phyloP scores from a whole-genome alignment of 2,329 filamentous ascomycete genomes.

The Harringtonia lauricola region DNA sequence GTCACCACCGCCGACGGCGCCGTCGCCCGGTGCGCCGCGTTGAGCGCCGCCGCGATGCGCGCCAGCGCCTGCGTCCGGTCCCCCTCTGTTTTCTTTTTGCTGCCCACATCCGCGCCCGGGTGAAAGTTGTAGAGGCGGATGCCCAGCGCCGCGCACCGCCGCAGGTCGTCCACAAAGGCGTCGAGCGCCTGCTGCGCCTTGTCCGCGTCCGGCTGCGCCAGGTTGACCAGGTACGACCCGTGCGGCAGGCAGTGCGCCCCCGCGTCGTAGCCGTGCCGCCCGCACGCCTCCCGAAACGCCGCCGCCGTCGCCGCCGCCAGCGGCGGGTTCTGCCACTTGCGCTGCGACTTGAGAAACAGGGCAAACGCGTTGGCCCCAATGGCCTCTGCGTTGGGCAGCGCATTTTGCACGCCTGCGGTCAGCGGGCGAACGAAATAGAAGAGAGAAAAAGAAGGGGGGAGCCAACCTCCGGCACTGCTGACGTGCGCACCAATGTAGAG shows the following conservation, averaged over 20 bases:
- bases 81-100: no score
- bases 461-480: conserved; percentile 69
- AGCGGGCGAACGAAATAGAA: background rate
- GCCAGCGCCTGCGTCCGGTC: conserved; percentile 58
- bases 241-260: conserved; percentile 73
- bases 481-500: conserved; percentile 92
- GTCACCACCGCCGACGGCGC: conserved; percentile 55
- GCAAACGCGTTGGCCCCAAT: conserved; percentile 92
- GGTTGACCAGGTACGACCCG: conserved; percentile 92
- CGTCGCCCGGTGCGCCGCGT: conserved; percentile 69
- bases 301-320: conserved; percentile 56
- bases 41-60: conserved; percentile 73
- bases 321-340: conserved; percentile 83
- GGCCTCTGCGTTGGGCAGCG: conserved; percentile 63
- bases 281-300: conserved; percentile 59
- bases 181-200: conserved; percentile 81
- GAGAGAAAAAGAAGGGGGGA: background rate
- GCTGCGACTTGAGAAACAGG: conserved; percentile 89
- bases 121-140: conserved; percentile 98
- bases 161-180: conserved; percentile 78
- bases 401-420: conserved; percentile 69
- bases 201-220: conserved; percentile 69
- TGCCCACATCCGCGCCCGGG: conserved; percentile 63
- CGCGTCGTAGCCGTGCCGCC: conserved; percentile 59
- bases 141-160: conserved; percentile 73